Percentiles rank a stretch among this genome's conserved stretches.
phyloP scores from a whole-genome alignment of 441 rosid genomes.

The Metrosideros polymorpha region DNA sequence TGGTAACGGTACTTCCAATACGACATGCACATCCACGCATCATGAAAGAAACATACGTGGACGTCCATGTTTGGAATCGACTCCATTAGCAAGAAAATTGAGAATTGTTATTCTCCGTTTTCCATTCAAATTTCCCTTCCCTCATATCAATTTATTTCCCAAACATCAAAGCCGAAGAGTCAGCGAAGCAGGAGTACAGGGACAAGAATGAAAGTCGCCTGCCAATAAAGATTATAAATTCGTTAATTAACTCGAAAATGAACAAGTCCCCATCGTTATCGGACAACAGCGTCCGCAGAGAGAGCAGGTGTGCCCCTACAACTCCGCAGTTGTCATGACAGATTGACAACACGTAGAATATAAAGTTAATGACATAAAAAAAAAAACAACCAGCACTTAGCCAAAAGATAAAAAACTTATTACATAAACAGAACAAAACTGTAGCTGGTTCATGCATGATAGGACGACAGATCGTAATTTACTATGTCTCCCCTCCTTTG shows the following conservation, averaged over 20 bases:
- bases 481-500: not conserved
- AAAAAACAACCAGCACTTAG: not conserved
- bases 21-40: too few species aligned
- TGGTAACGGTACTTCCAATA: too few species aligned
- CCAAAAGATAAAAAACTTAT: not conserved
- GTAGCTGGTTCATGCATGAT: not conserved
- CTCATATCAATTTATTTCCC: too few species aligned
- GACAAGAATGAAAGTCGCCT: not conserved
- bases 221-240: not conserved
- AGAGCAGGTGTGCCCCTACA: not conserved
- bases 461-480: not conserved
- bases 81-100: too few species aligned
- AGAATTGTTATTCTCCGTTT: too few species aligned
- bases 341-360: not conserved
- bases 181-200: not conserved
- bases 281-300: not conserved
- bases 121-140: too few species aligned
- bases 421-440: not conserved
- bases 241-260: not conserved
- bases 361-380: not conserved
- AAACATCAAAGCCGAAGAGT: not conserved
- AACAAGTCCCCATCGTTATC: constrained; percentile 1
- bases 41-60: too few species aligned
- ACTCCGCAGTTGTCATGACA: not conserved
- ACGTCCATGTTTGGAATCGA: too few species aligned